These are phyloP conservation scores for Metarhizium rileyi DNA, from an alignment of 2,329 filamentous ascomycete species.

Conservation along the genomic window DNA sequence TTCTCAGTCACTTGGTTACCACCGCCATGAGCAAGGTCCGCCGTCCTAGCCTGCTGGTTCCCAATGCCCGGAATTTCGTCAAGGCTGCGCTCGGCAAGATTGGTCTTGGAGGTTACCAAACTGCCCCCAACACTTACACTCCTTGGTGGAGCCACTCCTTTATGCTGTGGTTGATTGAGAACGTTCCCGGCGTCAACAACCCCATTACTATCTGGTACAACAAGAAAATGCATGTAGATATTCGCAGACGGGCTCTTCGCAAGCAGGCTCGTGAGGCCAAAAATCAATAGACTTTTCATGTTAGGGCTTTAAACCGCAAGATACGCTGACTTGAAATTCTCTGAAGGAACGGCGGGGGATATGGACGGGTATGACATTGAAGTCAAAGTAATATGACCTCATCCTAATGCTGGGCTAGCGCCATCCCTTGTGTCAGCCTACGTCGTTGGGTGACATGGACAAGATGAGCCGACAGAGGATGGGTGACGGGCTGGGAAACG, in stretches of 20 bases:
- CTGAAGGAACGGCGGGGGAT: neutral
- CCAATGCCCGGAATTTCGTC: constrained; percentile 76
- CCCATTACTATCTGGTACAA: constrained; percentile 39
- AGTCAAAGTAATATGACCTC: neutral
- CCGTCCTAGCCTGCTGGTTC: constrained; percentile 65
- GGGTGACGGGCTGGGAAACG: neutral
- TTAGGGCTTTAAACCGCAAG: neutral
- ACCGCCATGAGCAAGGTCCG: constrained; percentile 97
- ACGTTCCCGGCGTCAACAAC: constrained; percentile 40
- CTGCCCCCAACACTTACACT: constrained; percentile 73
- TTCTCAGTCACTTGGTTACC: constrained; percentile 86
- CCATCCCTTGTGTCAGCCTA: neutral
- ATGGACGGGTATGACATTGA: neutral
- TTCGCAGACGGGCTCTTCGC: constrained; percentile 69
- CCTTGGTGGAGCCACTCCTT: constrained; percentile 89
- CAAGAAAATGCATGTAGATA: constrained; percentile 67
- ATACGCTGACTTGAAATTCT: neutral
- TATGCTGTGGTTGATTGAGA: constrained; percentile 74
- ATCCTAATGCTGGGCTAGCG: no score
- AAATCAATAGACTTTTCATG: constrained; percentile 36
- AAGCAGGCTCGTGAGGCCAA: constrained; percentile 78
- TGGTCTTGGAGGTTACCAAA: constrained; percentile 69
- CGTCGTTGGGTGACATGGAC: neutral
- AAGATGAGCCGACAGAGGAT: neutral
- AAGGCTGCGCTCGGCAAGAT: constrained; percentile 69